phyloP scores from a whole-genome alignment of 352 stramenopile species.

The Elongisporangium undulatum region DNA sequence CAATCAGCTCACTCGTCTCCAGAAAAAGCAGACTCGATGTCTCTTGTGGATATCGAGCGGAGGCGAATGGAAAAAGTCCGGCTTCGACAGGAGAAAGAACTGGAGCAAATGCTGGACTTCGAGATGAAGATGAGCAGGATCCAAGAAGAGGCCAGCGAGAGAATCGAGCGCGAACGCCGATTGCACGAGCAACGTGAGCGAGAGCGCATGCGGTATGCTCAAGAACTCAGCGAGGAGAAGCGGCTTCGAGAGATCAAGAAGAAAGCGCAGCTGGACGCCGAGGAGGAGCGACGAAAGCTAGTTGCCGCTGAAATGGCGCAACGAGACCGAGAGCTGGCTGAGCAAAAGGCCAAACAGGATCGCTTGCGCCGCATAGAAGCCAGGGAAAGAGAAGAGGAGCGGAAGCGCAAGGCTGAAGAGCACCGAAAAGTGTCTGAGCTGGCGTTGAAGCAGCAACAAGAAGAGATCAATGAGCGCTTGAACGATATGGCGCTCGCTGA shows the following conservation, averaged over 20 bases:
- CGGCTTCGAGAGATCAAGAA: constrained; percentile 79
- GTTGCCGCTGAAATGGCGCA: constrained; percentile 66
- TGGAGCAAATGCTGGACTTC: constrained; percentile 91
- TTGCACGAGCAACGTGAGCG: constrained; percentile 67
- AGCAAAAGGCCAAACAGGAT: constrained; percentile 78
- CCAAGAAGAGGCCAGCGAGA: constrained; percentile 68
- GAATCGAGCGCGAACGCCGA: constrained; percentile 59
- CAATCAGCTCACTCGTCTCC: constrained; percentile 16
- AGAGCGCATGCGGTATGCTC: constrained; percentile 50
- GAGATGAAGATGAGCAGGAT: constrained; percentile 89
- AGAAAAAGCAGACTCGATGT: constrained; percentile 16
- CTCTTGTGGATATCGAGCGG: constrained; percentile 64
- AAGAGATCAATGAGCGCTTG: constrained; percentile 57
- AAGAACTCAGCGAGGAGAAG: constrained; percentile 73
- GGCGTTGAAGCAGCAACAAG: constrained; percentile 55
- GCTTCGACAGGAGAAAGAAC: constrained; percentile 66
- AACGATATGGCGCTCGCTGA: constrained; percentile 63
- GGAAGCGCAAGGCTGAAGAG: constrained; percentile 71
- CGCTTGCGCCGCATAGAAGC: constrained; percentile 60
- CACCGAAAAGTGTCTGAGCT: constrained; percentile 53
- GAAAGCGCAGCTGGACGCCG: constrained; percentile 75
- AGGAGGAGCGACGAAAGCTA: constrained; percentile 69
- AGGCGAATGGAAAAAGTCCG: constrained; percentile 73
- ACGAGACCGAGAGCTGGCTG: constrained; percentile 62
- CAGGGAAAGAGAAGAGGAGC: constrained; percentile 61